Evolutionary conservation across 352 stramenopile genomes (phyloP).

Genomic region (Elongisporangium anandrum): DNA sequence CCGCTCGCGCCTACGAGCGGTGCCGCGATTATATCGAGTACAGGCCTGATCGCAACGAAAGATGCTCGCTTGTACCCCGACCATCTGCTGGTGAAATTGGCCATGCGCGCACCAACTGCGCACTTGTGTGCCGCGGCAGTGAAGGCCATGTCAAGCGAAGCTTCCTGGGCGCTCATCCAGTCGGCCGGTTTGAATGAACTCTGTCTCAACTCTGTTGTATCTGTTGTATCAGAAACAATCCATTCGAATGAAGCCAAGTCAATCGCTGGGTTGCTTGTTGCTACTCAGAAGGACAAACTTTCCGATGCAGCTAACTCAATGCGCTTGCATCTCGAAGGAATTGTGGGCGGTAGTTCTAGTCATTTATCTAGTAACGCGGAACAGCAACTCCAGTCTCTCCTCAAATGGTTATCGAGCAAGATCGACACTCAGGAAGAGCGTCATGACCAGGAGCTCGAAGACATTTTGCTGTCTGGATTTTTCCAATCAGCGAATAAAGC

Average conservation of each 20-base stretch:
- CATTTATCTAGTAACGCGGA: neutral
- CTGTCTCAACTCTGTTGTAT: conserved; percentile 32
- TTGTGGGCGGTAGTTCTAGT: conserved; percentile 12
- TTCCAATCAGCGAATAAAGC: neutral
- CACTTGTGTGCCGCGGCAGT: conserved; percentile 53
- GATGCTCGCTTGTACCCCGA: conserved; percentile 66
- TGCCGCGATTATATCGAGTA: conserved; percentile 51
- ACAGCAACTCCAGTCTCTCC: conserved; percentile 19
- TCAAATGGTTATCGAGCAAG: conserved; percentile 22
- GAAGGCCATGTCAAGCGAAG: conserved; percentile 46
- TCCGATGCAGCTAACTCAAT: conserved; percentile 14
- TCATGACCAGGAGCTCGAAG: neutral
- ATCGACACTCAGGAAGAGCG: neutral
- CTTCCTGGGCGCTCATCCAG: conserved; percentile 54
- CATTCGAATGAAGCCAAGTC: conserved; percentile 44
- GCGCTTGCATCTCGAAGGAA: conserved; percentile 17
- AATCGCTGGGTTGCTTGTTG: conserved; percentile 21
- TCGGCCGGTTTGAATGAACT: conserved; percentile 39
- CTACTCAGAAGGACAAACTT: conserved; percentile 20
- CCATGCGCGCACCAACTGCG: conserved; percentile 25
- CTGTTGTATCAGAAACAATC: conserved; percentile 17
- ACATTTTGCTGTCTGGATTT: neutral
- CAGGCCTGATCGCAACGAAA: conserved; percentile 73
- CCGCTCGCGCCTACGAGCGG: conserved; percentile 39
- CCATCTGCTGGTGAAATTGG: conserved; percentile 58